Evolutionary conservation across 2,329 filamentous ascomycete species (phyloP), one percentile per base, ranked within the genome.

Genomic region (Byssothecium circinans): DNA sequence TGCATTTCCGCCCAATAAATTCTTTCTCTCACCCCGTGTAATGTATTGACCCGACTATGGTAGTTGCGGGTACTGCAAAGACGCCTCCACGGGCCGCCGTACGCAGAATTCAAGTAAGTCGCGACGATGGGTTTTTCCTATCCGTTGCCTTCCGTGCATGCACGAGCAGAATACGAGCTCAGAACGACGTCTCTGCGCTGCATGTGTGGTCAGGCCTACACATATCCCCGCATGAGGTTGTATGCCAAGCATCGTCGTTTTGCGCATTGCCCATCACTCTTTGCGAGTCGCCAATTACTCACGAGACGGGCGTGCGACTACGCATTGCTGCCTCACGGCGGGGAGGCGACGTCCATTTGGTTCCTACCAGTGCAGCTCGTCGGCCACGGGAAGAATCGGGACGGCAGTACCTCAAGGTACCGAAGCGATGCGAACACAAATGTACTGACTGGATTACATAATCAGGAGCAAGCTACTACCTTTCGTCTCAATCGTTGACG

Each of bases 401-500:
- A 27, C 20, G 3, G 36, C 8, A 15, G 19, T 4, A n/a, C n/a
- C n/a, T n/a, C n/a, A n/a, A n/a, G n/a, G n/a, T 12, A 37, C 12
- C 30, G 19, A 12, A 23, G 37, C 37, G 35, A 33, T 27, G 33
- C 42, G 22, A n/a, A 23, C 25, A 10, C 3, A 10, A 32, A 32
- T 23, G 27, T 41, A 50, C 58, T 60, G 48, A 62, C 60, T 46
- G 45, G 45, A 19, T 60, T 57, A 60, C 51, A 60, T 62, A 61
- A 68, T 63, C 56, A 90, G 88, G 86, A 61, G 86, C 81, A 62
- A 87, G 84, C 22, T 91, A 90, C 71, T 91, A 89, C 73, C 82
- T 82, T 30, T 77, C 76, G 41, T 78, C 86, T 41, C 78, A 76
- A 36, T 81, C 77, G 19, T 69, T 92, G 60, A 84, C 78, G 38